phyloP scores from a whole-genome alignment of 1,284 basidiomycete genomes.

The Pascua guehoae region DNA sequence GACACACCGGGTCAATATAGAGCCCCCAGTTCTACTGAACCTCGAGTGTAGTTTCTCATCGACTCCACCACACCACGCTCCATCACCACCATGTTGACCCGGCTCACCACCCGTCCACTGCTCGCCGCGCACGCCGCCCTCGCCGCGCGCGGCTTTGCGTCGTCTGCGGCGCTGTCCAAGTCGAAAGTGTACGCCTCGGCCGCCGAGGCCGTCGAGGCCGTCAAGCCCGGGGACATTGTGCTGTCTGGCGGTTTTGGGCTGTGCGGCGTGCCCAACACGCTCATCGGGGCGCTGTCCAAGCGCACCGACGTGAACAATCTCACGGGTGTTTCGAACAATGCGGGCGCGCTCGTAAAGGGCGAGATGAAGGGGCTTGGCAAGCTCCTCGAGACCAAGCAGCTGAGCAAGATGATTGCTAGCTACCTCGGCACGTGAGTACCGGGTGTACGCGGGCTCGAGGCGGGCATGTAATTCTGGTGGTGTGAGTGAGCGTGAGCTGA shows the following conservation, averaged over 20 bases:
- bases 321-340: slow-evolving; percentile 87
- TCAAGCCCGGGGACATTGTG: slow-evolving; percentile 73
- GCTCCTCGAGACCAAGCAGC: slow-evolving; percentile 66
- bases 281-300: slow-evolving; percentile 71
- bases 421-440: slow-evolving; percentile 66
- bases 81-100: no score
- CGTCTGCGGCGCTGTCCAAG: slow-evolving; percentile 2
- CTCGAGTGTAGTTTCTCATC: no score
- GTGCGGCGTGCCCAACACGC: slow-evolving; percentile 61
- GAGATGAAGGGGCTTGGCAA: slow-evolving; percentile 55
- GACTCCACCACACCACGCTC: no score
- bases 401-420: slow-evolving; percentile 78
- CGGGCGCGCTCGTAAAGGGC: slow-evolving; percentile 53
- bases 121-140: background rate
- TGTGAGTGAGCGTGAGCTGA: slow-evolving; percentile 4
- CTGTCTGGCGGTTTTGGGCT: slow-evolving; percentile 64
- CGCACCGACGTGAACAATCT: slow-evolving; percentile 67
- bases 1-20: no score
- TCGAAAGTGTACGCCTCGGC: slow-evolving; percentile 71
- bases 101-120: no score
- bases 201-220: slow-evolving; percentile 74
- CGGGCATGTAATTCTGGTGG: no score
- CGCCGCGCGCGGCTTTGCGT: slow-evolving; percentile 12
- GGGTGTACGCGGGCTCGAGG: no score
- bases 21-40: no score